Evolutionary conservation across 2,329 filamentous ascomycete genomes (phyloP).

Genomic region (Cryphonectria japonica): DNA sequence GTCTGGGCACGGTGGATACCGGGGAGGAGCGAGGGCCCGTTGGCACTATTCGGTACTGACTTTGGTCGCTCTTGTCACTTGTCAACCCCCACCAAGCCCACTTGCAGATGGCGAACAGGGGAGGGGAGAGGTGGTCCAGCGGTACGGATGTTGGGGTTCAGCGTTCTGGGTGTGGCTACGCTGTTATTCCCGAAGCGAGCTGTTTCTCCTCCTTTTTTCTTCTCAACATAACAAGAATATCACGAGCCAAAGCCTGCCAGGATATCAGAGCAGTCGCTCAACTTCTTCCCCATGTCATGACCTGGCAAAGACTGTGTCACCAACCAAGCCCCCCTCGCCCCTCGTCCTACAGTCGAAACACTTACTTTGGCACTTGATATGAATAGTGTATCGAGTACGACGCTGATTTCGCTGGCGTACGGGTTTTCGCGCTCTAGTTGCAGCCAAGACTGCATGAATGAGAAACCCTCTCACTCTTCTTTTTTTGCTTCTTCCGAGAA

Average conservation of each 20-base stretch:
- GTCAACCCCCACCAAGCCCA: background rate
- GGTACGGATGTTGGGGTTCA: background rate
- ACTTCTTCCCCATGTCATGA: background rate
- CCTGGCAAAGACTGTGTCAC: background rate
- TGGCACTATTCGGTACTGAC: background rate
- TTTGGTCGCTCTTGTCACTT: background rate
- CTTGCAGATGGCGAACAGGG: background rate
- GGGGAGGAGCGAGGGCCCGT: background rate
- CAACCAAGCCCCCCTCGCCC: no score
- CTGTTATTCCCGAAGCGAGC: background rate
- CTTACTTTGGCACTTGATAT: background rate
- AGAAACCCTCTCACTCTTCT: background rate
- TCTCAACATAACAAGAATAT: background rate
- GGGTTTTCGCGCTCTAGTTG: background rate
- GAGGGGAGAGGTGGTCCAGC: no score
- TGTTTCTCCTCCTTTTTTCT: background rate
- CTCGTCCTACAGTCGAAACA: background rate
- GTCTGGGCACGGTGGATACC: background rate
- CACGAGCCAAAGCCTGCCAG: background rate
- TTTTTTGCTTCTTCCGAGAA: background rate
- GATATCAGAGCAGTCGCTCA: background rate
- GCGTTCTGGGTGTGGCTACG: background rate
- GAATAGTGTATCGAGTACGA: background rate
- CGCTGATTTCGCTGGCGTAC: background rate
- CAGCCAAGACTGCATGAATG: background rate